Evolutionary conservation across 768 basidiomycete species (phyloP), one percentile per base, ranked within the genome.

Genomic region (Tylopilus felleus): DNA sequence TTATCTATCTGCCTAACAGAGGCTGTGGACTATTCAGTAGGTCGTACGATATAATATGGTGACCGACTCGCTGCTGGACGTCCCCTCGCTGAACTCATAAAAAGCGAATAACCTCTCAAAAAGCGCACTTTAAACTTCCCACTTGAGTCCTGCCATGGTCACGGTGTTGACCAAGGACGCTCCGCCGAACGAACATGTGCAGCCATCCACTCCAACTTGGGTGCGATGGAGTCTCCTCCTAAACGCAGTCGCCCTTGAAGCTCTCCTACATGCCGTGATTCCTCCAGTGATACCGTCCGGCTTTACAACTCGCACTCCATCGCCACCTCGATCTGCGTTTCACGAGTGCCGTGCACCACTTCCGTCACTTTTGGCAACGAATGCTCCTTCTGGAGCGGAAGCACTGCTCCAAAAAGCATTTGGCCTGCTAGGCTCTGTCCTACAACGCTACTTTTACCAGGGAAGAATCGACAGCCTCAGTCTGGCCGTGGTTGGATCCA

Each of bases 401-500:
- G 3, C 13, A 21, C 41, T 47, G 2, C 46, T 65, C 5, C 50
- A 49, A 33, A 6, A 60, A 19, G 48, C 55, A 12, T 49, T 65
- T 3, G 3, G 1, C 10, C 44, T 23, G 17, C 44, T 65, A 23
- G 50, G 55, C 16, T 44, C 51, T 21, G 47, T 7, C 16, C 40
- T 67, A 2, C 54, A 52, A 10, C 44, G 23, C 21, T 66, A 62
- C 5, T 68, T 68, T 3, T 58, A 67, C 10, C 29, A 64, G 54
- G 63, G 63, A 5, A 73, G 74, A 43, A 75, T 83, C 6, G 80
- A 84, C 60, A 77, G 77, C 51, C 67, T 83, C 22, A 73, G 77
- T 1, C 62, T 82, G 23, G 79, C 78, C 5, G 66, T 83, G 4
- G 77, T 83, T 23, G 77, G 66, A 0, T 69, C 78, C 16, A 62